Percentiles rank a stretch among this genome's conserved stretches.
These are phyloP conservation scores for Sphenostylis stenocarpa DNA, from an alignment of 306 rosid genomes.

Conservation along the genomic window DNA sequence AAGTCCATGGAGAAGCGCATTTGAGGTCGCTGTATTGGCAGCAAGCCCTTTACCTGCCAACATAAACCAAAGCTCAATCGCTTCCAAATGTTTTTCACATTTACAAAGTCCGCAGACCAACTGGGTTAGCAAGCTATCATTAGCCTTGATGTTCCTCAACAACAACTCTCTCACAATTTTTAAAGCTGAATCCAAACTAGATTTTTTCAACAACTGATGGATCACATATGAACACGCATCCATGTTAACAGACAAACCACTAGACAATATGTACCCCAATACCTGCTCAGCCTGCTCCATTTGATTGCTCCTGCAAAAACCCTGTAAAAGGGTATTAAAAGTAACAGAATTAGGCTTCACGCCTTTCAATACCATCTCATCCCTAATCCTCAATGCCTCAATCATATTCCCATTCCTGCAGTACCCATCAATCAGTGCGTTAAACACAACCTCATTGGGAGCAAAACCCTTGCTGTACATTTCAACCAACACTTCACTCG, in stretches of 20 bases:
- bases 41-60: slow-evolving; percentile 54
- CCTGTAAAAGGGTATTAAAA: slow-evolving; percentile 60
- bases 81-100: slow-evolving; percentile 54
- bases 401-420: slow-evolving; percentile 58
- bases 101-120: slow-evolving; percentile 66
- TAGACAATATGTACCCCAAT: slow-evolving; percentile 41
- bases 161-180: slow-evolving; percentile 45
- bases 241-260: slow-evolving; percentile 46
- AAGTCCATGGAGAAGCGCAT: slow-evolving; percentile 71
- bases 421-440: slow-evolving; percentile 60
- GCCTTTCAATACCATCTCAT: slow-evolving; percentile 59
- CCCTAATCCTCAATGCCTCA: slow-evolving; percentile 62
- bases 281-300: slow-evolving; percentile 52
- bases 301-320: slow-evolving; percentile 53
- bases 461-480: slow-evolving; percentile 54
- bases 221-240: slow-evolving; percentile 54
- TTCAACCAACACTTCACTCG: slow-evolving; percentile 47
- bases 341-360: slow-evolving; percentile 63
- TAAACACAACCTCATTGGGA: slow-evolving; percentile 63
- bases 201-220: slow-evolving; percentile 48
- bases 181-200: slow-evolving; percentile 54
- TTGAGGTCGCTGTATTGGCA: slow-evolving; percentile 61
- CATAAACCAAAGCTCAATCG: slow-evolving; percentile 67
- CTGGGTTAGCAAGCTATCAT: slow-evolving; percentile 58
- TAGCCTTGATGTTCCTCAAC: slow-evolving; percentile 52